phyloP scores from a whole-genome alignment of 345 rosid genomes.

The Dipteronia sinensis region DNA sequence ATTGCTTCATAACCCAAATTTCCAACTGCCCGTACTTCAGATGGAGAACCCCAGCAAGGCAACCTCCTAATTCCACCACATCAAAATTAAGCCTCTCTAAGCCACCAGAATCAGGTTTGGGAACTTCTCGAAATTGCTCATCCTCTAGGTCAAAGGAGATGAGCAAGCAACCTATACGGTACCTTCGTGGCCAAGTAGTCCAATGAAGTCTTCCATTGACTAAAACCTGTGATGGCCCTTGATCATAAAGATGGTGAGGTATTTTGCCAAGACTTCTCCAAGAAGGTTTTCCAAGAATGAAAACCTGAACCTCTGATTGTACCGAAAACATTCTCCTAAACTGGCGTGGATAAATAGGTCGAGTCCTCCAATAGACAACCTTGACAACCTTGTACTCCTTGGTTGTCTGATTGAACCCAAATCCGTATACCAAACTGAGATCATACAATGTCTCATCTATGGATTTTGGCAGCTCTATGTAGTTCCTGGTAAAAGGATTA shows the following conservation, averaged over 20 bases:
- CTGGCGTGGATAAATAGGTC: background rate
- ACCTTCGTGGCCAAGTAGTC: slow-evolving; percentile 8
- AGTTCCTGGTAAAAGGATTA: slow-evolving; percentile 45
- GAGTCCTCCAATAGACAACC: slow-evolving; percentile 30
- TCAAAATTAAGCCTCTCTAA: background rate
- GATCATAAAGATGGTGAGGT: background rate
- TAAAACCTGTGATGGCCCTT: slow-evolving; percentile 17
- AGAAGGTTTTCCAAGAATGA: slow-evolving; percentile 27
- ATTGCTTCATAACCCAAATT: slow-evolving; percentile 33
- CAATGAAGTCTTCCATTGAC: slow-evolving; percentile 38
- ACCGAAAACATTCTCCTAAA: slow-evolving; percentile 20
- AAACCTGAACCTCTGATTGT: slow-evolving; percentile 41
- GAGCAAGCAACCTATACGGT: background rate
- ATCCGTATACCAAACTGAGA: slow-evolving; percentile 34
- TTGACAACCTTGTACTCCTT: slow-evolving; percentile 44
- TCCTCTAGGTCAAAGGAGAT: slow-evolving; percentile 29
- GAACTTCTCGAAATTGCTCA: slow-evolving; percentile 28
- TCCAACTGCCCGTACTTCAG: background rate
- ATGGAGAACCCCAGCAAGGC: slow-evolving; percentile 25
- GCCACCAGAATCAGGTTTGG: slow-evolving; percentile 3
- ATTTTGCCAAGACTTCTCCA: slow-evolving; percentile 36
- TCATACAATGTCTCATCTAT: background rate
- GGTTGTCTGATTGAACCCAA: slow-evolving; percentile 38
- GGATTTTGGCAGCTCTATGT: slow-evolving; percentile 37
- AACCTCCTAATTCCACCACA: slow-evolving; percentile 19